Base-by-base conservation (phyloP, 805 yeast species). In the Debaryomyces castellii region DNA sequence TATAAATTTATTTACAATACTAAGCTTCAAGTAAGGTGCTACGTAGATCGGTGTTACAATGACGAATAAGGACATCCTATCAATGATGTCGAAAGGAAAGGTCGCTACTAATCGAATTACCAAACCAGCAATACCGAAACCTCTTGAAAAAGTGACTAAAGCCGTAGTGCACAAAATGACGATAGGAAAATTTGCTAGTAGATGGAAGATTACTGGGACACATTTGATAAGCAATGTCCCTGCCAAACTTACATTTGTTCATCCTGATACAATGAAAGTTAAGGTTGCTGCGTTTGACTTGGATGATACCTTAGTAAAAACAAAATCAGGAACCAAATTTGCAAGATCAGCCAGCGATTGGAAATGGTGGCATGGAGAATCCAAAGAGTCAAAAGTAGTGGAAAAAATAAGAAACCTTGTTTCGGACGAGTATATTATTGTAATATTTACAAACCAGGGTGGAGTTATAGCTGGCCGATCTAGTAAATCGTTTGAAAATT, bases 371-470 rank as follows among this genome's bases (percentile, higher is more conserved):
- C 39, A 18, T 34, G 44, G 11, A 45, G 49, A 10, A 4, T 10
- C n/a, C 12, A 28, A 14, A 5, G 44, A 50, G 7, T 52, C 62
- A 2, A 49, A 50, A 6, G 63, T 71, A 2, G 33, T 53, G 3
- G 30, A 45, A 2, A 63, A 57, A 21, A 48, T 76, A 4, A 40
- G 40, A 5, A 50, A 58, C 6, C 51, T 69, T 14, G 27, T 48
- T 1, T 48, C 54, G 5, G 54, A 56, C 3, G 55, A 59, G 9
- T 67, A 69, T 39, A 50, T 76, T 1, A 53, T 90, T 3, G 91
- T 85, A 3, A 77, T 92, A 1, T 88, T 92, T 60, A 81, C 97
- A 0, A 92, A 92, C 59, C 99, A 92, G 62, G 96, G 92, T 17
- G 85, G 82, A 0, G 76, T 83, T 2, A 65, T 80, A 0, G 77